A percentile compares a stretch with the other conserved stretches of the same genome.
Conservation (phyloP, 1,284 basidiomycete species). For the Cystobasidium sp. region DNA sequence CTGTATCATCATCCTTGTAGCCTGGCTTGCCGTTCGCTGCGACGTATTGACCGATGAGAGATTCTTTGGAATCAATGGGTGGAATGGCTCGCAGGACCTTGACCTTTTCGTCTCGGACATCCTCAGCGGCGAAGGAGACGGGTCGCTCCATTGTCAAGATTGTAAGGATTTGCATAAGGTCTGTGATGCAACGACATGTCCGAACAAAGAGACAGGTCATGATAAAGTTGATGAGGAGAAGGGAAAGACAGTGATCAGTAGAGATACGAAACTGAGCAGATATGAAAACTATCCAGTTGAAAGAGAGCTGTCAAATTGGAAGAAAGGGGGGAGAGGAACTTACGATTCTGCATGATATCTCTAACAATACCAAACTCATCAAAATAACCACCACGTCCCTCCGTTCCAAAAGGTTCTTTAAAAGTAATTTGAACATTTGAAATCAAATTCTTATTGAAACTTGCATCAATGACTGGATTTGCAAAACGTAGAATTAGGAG, state of each 20-base stretch:
- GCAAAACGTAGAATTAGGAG: conserved; percentile 90
- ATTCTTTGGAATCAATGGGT: conserved; percentile 74
- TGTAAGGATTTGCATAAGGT: conserved; percentile 87
- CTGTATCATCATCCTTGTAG: conserved; percentile 93
- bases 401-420: conserved; percentile 97
- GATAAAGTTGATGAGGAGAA: conserved; percentile 5
- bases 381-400: conserved; percentile 96
- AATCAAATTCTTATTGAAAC: conserved; percentile 92
- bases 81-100: conserved; percentile 90
- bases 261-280: not conserved
- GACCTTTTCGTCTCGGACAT: conserved; percentile 97
- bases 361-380: conserved; percentile 98
- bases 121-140: conserved; percentile 93
- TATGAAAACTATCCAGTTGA: not conserved
- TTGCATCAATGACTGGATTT: conserved; percentile 81
- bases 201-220: not conserved
- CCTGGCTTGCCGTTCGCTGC: conserved; percentile 82
- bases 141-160: conserved; percentile 95
- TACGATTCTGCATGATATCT: conserved; percentile 94
- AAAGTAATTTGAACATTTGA: conserved; percentile 96
- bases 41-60: conserved; percentile 89
- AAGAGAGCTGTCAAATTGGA: no score
- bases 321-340: conserved; percentile 61
- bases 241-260: not conserved
- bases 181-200: conserved; percentile 59